Base-by-base conservation (phyloP, 768 basidiomycete genomes). In the Lyophyllum shimeji region DNA sequence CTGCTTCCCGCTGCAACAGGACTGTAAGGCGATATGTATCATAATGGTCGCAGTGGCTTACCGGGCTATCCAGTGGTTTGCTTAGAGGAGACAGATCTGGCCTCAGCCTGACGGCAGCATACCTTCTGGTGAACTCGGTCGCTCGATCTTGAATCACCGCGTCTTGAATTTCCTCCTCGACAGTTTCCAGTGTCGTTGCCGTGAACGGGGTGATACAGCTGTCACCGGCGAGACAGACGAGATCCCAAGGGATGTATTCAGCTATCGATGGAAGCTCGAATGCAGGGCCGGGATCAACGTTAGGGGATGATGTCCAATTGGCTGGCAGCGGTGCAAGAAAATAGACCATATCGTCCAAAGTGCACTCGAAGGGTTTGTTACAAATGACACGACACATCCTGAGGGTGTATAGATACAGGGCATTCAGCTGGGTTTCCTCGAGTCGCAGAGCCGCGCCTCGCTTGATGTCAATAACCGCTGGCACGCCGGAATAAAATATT, bases 51-150 rank as follows among this genome's bases (percentile, higher is more conserved):
- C 49, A 44, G 31, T 39, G 50, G 79, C 86, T 60, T 69, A 90
- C 89, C 29, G 76, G 71, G 55, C 84, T 84, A 64, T 87, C 87
- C 21, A 68, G 71, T 8, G 86, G 86, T 63, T 85, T 85, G 69
- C 87, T 89, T 56, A 87, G 67, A 25, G 93, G 92, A 15, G 79
- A 85, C 62, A 95, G 65, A 67, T 94, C 93, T 20, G 63, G 71
- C 49, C 90, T 75, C 29, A 92, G 67, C 42, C 67, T 71, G 24
- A 82, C 65, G 18, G 80, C 80, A 62, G 78, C 79, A 65, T 87
- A 92, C 44, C 90, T 78, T 56, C 86, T 75, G 1, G 89, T 90
- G 63, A 86, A 89, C 65, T 90, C 89, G n/a, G 83, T 81, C 71
- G 76, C 77, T 55, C 90, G 77, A 62, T 93, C 91, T 68, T 91